Conservation (phyloP, 1,284 basidiomycete genomes). For the Violaceomyces palustris region DNA sequence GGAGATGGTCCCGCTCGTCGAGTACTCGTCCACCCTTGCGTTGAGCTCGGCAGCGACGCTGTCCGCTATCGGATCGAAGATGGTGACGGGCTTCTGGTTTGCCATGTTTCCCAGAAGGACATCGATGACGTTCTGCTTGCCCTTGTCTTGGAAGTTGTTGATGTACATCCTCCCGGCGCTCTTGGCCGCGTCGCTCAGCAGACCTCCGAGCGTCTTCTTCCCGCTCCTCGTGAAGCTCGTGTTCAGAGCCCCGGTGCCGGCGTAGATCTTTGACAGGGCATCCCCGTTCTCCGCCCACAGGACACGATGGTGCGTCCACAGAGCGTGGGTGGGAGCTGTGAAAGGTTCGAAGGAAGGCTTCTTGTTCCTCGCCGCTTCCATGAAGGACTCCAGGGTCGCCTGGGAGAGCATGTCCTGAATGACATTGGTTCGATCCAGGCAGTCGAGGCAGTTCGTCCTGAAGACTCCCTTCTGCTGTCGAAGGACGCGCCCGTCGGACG, state of each 20-base stretch:
- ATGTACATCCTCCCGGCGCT: constrained; percentile 75
- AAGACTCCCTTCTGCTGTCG: constrained; percentile 75
- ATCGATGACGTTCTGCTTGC: constrained; percentile 90
- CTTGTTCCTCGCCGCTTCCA: constrained; percentile 19
- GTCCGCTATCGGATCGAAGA: constrained; percentile 91
- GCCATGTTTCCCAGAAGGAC: constrained; percentile 89
- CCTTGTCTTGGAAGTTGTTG: constrained; percentile 95
- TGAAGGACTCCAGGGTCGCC: constrained; percentile 32
- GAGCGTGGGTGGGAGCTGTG: constrained; percentile 46
- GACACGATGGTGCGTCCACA: constrained; percentile 84
- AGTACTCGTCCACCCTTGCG: constrained; percentile 71
- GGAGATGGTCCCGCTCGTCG: constrained; percentile 66
- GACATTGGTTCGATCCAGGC: constrained; percentile 96
- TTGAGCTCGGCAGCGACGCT: constrained; percentile 62
- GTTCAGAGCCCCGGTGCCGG: constrained; percentile 92
- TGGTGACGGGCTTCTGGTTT: constrained; percentile 77
- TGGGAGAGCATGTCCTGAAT: constrained; percentile 66
- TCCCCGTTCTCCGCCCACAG: constrained; percentile 69
- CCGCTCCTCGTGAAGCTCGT: constrained; percentile 91
- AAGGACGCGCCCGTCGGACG: constrained; percentile 56
- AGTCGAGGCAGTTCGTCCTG: constrained; percentile 91
- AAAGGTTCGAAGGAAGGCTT: constrained; percentile 17
- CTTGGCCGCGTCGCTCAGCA: constrained; percentile 88
- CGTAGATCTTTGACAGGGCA: constrained; percentile 68
- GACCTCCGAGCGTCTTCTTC: constrained; percentile 65